phyloP scores from a whole-genome alignment of 2,329 filamentous ascomycete species.

The Alternaria rosae region DNA sequence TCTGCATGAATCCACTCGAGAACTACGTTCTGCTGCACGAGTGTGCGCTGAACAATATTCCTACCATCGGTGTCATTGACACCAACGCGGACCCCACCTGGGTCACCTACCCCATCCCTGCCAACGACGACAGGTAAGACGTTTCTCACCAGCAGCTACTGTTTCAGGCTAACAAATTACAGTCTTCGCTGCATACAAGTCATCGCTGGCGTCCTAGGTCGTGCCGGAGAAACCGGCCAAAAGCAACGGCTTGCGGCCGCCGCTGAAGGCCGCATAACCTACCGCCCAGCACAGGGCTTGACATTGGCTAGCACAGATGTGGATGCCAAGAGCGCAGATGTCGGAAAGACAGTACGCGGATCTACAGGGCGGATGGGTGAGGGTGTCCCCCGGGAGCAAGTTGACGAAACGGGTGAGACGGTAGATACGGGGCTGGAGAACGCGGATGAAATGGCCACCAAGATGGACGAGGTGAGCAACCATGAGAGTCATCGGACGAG shows the following conservation, averaged over 20 bases:
- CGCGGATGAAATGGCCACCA: constrained; percentile 24
- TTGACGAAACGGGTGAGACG: constrained; percentile 1
- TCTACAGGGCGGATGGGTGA: constrained; percentile 5
- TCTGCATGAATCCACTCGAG: constrained; percentile 91
- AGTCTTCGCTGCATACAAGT: constrained; percentile 83
- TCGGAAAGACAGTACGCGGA: background rate
- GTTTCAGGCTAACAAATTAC: constrained; percentile 22
- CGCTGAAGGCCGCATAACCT: constrained; percentile 68
- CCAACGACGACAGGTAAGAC: constrained; percentile 88
- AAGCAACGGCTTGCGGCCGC: constrained; percentile 70
- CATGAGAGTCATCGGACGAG: constrained; percentile 33
- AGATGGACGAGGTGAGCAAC: constrained; percentile 36
- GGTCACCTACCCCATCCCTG: constrained; percentile 96
- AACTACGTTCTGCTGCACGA: constrained; percentile 91
- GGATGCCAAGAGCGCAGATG: background rate
- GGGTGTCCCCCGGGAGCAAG: background rate
- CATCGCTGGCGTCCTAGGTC: constrained; percentile 83
- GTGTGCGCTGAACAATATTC: constrained; percentile 85
- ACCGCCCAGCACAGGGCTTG: constrained; percentile 45
- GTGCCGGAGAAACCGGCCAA: constrained; percentile 82
- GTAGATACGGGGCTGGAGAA: constrained; percentile 16
- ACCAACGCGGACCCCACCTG: constrained; percentile 91
- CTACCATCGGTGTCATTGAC: constrained; percentile 93
- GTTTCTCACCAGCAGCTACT: background rate
- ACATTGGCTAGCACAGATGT: constrained; percentile 26